Conservation (phyloP, 371 early-diverging fungal species). For the Cokeromyces recurvatus region DNA sequence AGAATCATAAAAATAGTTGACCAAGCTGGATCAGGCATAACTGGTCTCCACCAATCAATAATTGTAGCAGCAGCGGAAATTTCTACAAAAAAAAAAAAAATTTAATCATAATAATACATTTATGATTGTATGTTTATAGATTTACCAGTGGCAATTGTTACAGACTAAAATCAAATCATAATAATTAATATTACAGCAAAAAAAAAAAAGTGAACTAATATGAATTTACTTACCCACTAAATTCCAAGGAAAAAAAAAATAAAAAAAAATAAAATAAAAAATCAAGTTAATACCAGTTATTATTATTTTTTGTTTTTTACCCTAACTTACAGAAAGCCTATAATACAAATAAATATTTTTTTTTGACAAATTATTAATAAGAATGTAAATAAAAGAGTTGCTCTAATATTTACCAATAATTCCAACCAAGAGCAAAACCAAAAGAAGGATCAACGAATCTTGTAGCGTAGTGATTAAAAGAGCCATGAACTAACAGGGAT, state of each 20-base stretch:
- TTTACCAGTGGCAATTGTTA: conserved; percentile 34
- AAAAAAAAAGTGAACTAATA: background rate
- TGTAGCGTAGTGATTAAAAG: conserved; percentile 78
- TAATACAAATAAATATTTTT: background rate
- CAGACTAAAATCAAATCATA: conserved; percentile 13
- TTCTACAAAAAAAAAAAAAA: conserved; percentile 36
- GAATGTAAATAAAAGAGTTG: too few species aligned
- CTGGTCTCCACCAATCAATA: conserved; percentile 71
- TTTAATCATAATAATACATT: background rate
- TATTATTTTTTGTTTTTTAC: background rate
- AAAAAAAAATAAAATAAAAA: conserved; percentile 1
- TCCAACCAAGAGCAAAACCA: conserved; percentile 72
- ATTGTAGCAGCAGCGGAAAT: conserved; percentile 75
- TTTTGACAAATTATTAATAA: background rate
- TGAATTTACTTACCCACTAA: conserved; percentile 29
- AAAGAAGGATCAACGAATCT: conserved; percentile 82
- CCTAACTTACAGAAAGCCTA: conserved; percentile 37
- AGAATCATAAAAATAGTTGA: conserved; percentile 50
- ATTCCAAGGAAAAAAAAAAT: background rate
- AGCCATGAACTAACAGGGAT: conserved; percentile 59
- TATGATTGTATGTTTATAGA: too few species aligned
- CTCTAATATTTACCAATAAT: conserved; percentile 54
- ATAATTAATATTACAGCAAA: background rate
- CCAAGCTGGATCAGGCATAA: conserved; percentile 55
- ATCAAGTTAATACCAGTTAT: conserved; percentile 23